Percentiles rank a stretch among this genome's conserved stretches.
Conservation (phyloP, 805 yeast species). For the Lipomyces yamadae region DNA sequence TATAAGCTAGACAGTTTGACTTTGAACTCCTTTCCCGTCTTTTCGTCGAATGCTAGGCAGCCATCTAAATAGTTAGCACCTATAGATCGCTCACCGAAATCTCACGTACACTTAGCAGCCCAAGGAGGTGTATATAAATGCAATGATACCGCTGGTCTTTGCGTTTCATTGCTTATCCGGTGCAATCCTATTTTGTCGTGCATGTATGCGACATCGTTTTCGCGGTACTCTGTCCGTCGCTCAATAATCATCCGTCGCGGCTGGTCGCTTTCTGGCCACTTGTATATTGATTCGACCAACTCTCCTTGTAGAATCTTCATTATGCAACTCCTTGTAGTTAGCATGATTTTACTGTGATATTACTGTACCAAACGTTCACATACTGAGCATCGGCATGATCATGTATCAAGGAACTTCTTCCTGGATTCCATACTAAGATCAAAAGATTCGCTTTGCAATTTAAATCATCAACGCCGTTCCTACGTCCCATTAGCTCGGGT, state of each 20-base stretch:
- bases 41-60: conserved; percentile 52
- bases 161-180: conserved; percentile 57
- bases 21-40: conserved; percentile 47
- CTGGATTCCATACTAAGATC: conserved; percentile 73
- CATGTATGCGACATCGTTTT: conserved; percentile 63
- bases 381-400: conserved; percentile 74
- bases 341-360: background rate
- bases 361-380: conserved; percentile 4
- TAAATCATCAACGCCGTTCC: conserved; percentile 77
- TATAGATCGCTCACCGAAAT: conserved; percentile 45
- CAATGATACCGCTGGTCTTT: conserved; percentile 60
- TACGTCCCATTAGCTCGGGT: conserved; percentile 11
- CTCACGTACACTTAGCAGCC: conserved; percentile 59
- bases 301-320: conserved; percentile 70
- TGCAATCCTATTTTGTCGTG: conserved; percentile 70
- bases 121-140: conserved; percentile 80
- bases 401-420: conserved; percentile 65
- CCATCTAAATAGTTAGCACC: conserved; percentile 39
- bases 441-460: conserved; percentile 72
- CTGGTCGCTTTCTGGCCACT: conserved; percentile 50
- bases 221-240: conserved; percentile 42
- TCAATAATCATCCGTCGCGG: conserved; percentile 41
- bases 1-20: conserved; percentile 58
- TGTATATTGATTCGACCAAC: conserved; percentile 62
- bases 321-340: conserved; percentile 52